These are phyloP conservation scores for Adansonia madagascariensis DNA, from an alignment of 441 rosid species.

Conservation along the genomic window DNA sequence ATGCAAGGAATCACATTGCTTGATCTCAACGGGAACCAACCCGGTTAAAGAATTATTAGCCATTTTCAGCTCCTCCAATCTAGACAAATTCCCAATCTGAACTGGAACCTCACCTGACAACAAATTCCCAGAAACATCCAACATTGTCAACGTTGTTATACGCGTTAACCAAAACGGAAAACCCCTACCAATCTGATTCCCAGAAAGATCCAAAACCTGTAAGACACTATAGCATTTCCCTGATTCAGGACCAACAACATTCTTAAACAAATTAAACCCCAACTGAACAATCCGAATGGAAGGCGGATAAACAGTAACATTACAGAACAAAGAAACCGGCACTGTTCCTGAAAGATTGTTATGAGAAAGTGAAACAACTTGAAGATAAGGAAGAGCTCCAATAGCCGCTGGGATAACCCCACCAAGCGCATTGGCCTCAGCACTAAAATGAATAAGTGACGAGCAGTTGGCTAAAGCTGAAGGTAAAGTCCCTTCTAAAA, in stretches of 20 bases:
- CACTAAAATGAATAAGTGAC: slow-evolving; percentile 84
- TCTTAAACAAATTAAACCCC: slow-evolving; percentile 60
- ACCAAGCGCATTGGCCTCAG: slow-evolving; percentile 64
- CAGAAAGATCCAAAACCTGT: slow-evolving; percentile 67
- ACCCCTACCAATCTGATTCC: slow-evolving; percentile 51
- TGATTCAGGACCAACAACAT: slow-evolving; percentile 50
- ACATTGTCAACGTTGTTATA: slow-evolving; percentile 43
- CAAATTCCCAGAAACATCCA: slow-evolving; percentile 73
- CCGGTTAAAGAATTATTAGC: slow-evolving; percentile 75
- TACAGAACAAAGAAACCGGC: slow-evolving; percentile 74
- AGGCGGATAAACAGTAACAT: slow-evolving; percentile 51
- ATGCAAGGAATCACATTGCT: slow-evolving; percentile 61
- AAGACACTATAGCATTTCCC: slow-evolving; percentile 56
- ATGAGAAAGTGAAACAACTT: slow-evolving; percentile 62
- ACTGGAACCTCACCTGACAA: slow-evolving; percentile 66
- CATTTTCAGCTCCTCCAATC: slow-evolving; percentile 58
- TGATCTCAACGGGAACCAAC: slow-evolving; percentile 59
- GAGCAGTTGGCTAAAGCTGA: slow-evolving; percentile 84
- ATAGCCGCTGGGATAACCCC: slow-evolving; percentile 86
- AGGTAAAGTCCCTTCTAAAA: slow-evolving; percentile 78
- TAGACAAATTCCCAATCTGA: slow-evolving; percentile 60
- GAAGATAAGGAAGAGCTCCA: slow-evolving; percentile 71
- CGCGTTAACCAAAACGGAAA: slow-evolving; percentile 74
- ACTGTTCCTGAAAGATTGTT: slow-evolving; percentile 75
- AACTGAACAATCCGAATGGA: slow-evolving; percentile 65